These are phyloP conservation scores for Rhizophagus prolifer DNA, from an alignment of 192 early-diverging fungal genomes.

Conservation along the genomic window DNA sequence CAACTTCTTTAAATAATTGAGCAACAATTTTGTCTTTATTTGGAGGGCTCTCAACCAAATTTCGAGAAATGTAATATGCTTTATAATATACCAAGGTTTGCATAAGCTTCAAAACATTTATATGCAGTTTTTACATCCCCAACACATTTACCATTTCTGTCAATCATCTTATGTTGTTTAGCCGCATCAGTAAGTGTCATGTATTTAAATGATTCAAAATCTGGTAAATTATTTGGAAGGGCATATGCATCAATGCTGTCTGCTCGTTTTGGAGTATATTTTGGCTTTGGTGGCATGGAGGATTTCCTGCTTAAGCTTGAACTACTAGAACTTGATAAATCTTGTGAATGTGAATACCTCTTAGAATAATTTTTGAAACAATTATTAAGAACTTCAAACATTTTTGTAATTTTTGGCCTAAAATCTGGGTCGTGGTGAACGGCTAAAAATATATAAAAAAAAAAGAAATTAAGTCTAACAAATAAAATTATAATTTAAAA, in stretches of 20 bases:
- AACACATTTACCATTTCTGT: not conserved
- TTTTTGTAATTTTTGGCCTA: not conserved
- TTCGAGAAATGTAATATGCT: not conserved
- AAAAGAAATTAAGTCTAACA: not conserved
- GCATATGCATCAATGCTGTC: not conserved
- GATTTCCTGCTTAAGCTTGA: not conserved
- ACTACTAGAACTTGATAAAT: not conserved
- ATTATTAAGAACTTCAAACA: not conserved
- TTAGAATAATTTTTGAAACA: not conserved
- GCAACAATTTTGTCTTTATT: not conserved
- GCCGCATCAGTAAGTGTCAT: not conserved
- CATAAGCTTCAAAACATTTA: not conserved
- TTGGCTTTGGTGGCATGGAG: not conserved
- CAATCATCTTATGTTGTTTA: not conserved
- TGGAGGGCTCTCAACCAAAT: not conserved
- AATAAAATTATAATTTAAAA: not conserved
- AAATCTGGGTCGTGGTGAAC: not conserved
- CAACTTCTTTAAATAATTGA: constrained; percentile 10
- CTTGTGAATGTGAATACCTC: not conserved
- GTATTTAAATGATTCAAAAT: not conserved
- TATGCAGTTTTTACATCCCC: not conserved
- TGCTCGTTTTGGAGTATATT: not conserved
- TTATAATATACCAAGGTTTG: not conserved
- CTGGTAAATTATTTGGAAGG: not conserved
- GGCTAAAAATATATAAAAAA: not conserved